Evolutionary conservation across 2,329 filamentous ascomycete genomes (phyloP), one percentile per base, ranked within the genome.

Genomic region (Penicillium sp.): DNA sequence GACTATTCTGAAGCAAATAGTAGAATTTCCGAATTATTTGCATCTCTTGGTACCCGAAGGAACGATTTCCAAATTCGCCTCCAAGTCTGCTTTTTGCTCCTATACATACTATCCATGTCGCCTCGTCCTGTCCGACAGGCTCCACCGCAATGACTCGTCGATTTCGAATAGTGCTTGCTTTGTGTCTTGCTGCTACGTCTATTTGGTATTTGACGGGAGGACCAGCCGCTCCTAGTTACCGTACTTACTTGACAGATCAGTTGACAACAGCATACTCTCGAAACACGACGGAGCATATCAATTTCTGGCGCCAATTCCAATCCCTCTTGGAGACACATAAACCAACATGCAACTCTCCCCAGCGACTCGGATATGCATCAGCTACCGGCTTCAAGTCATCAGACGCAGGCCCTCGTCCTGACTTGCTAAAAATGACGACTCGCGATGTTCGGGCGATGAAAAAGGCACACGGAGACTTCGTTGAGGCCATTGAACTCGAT

Each of bases 231-330:
- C 22, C 24, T 14, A 33, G 16, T 39, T 26, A 37, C 3, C 48
- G 21, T 10, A 14, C 26, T 14, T 19, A 24, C 11, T 13, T 27
- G 16, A 21, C 46, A 45, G 37, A 45, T 9, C 46, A 47, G 5
- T 13, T 37, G 14, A 50, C 46, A 33, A 41, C 35, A 7, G 8
- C 33, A 7, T 44, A 52, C 26, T 35, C 50, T 7, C 41, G 48
- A 27, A 31, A 54, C 7, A 41, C 19, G 14, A 52, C 44, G 35
- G 57, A 52, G 43, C 51, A 69, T 47, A 46, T 59, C 22, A 53
- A 61, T 13, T 71, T 73, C 62, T 73, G 69, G 69, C 51, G 55
- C n/a, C 53, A 63, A 5, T 68, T 73, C n/a, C 59, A 68, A 9
- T 63, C 69, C 1, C 55, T 71, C 1, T 55, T 73, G 13, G 52